Percentiles rank a stretch among this genome's conserved stretches.
Conservation (phyloP, 768 basidiomycete genomes). For the Ramaria rubella region DNA sequence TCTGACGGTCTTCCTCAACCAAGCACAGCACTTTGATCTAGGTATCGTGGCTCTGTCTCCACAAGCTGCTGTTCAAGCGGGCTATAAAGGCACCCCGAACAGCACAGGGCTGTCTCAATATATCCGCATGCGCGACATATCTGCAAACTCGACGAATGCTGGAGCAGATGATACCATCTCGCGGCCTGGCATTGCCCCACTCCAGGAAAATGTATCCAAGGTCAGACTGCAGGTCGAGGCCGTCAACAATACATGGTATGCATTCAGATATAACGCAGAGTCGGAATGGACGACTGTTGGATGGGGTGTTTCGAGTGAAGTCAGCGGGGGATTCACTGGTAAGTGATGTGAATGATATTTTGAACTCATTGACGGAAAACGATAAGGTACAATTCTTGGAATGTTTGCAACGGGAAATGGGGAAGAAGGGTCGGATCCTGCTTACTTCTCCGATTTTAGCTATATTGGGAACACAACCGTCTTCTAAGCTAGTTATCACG, state of each 20-base stretch:
- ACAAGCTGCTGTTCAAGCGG: background rate
- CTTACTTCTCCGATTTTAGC: conserved; percentile 9
- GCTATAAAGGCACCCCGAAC: background rate
- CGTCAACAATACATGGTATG: conserved; percentile 14
- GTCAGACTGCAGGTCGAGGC: conserved; percentile 13
- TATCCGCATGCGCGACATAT: conserved; percentile 13
- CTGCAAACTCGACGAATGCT: conserved; percentile 10
- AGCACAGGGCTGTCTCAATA: background rate
- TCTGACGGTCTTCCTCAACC: conserved; percentile 26
- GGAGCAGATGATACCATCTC: conserved; percentile 13
- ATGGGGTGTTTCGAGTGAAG: conserved; percentile 15
- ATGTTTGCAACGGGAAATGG: conserved; percentile 18
- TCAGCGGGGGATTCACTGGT: conserved; percentile 15
- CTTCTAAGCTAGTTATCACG: background rate
- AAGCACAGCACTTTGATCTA: conserved; percentile 18
- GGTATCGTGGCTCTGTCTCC: conserved; percentile 12
- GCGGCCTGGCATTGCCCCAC: conserved; percentile 8
- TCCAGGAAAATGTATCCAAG: background rate
- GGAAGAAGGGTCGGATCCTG: background rate
- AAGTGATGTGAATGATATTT: background rate
- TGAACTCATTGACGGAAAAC: background rate
- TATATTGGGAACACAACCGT: background rate
- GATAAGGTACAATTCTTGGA: conserved; percentile 15
- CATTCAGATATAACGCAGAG: conserved; percentile 7
- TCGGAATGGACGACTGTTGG: conserved; percentile 9